A percentile compares a stretch with the other conserved stretches of the same genome.
Evolutionary conservation across 768 basidiomycete species (phyloP).

Genomic region (Calocera cornea): DNA sequence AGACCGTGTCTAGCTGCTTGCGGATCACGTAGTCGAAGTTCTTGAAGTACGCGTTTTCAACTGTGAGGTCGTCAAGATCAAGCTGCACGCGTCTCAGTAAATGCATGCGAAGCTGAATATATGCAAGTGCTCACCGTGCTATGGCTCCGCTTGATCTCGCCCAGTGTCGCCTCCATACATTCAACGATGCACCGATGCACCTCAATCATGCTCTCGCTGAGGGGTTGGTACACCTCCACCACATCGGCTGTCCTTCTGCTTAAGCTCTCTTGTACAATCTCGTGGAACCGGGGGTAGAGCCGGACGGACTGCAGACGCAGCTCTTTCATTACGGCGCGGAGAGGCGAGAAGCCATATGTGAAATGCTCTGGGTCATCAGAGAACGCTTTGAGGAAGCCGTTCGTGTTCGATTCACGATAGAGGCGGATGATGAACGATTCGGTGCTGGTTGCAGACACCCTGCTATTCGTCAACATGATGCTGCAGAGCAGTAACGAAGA

Average conservation of each 20-base stretch:
- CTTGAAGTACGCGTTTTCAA: constrained; percentile 87
- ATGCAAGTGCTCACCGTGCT: constrained; percentile 36
- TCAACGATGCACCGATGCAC: constrained; percentile 87
- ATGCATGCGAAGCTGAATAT: not conserved
- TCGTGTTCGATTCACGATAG: constrained; percentile 75
- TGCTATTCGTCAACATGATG: constrained; percentile 21
- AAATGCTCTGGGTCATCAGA: constrained; percentile 95
- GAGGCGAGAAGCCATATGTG: constrained; percentile 78
- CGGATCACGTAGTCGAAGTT: constrained; percentile 85
- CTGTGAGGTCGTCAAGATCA: constrained; percentile 81
- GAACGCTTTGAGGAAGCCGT: constrained; percentile 91
- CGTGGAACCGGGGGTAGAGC: constrained; percentile 93
- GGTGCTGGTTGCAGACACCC: constrained; percentile 68
- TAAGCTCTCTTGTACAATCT: constrained; percentile 68
- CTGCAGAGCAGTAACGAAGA: not conserved
- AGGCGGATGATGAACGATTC: constrained; percentile 91
- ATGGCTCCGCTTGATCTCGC: constrained; percentile 80
- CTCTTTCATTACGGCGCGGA: constrained; percentile 86
- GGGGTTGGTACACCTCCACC: constrained; percentile 72
- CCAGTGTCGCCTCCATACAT: constrained; percentile 82
- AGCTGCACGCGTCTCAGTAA: constrained; percentile 37
- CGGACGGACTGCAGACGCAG: constrained; percentile 78
- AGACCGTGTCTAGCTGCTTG: constrained; percentile 78
- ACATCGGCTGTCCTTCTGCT: constrained; percentile 80
- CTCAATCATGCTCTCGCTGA: constrained; percentile 78